phyloP scores from a whole-genome alignment of 73 alveolate genomes.

The Paramecium octaurelia region DNA sequence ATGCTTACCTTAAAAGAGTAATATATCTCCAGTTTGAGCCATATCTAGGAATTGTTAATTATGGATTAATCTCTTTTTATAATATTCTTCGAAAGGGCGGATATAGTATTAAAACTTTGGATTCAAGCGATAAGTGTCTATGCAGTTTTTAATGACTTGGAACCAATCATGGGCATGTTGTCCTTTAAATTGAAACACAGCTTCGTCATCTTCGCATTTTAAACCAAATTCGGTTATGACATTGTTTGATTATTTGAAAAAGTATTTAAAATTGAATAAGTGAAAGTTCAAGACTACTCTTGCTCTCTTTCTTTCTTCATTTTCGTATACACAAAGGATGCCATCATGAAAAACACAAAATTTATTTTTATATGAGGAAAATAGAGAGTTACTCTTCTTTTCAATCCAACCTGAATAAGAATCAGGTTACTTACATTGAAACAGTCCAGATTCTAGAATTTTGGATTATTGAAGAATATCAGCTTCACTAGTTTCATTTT shows the following conservation, averaged over 20 bases:
- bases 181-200: background rate
- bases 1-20: background rate
- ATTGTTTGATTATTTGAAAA: no score
- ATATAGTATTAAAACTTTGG: background rate
- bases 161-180: background rate
- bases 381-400: background rate
- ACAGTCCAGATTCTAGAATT: background rate
- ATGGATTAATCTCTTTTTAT: slow-evolving; percentile 7
- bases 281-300: background rate
- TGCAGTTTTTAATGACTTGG: background rate
- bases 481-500: background rate
- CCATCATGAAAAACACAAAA: slow-evolving; percentile 23
- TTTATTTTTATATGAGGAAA: background rate
- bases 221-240: background rate
- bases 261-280: slow-evolving; percentile 30
- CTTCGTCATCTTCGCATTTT: background rate
- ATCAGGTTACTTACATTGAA: background rate
- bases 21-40: slow-evolving; percentile 41
- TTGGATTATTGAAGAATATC: background rate
- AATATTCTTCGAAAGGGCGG: background rate
- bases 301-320: background rate
- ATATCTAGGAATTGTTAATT: background rate
- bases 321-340: background rate
- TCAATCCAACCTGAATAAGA: background rate
- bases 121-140: background rate